These are phyloP conservation scores for Stephanodiscus minutulus DNA, from an alignment of 108 stramenopile species.

Conservation along the genomic window DNA sequence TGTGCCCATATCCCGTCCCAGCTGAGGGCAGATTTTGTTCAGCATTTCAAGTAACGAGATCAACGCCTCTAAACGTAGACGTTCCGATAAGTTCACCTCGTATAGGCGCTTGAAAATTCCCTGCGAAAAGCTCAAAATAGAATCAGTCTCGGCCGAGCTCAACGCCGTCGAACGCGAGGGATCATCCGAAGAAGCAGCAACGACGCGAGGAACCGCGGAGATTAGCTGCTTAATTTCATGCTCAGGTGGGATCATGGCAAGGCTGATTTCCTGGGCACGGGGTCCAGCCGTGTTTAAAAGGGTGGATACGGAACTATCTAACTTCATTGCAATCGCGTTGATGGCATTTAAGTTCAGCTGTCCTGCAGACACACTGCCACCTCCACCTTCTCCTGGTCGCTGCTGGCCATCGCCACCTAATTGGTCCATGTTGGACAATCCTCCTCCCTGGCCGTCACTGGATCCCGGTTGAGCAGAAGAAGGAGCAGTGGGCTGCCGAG, in stretches of 20 bases:
- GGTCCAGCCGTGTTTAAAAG: conserved; percentile 78
- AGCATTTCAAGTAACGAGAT: conserved; percentile 88
- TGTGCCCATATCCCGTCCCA: conserved; percentile 86
- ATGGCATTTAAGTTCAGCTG: conserved; percentile 71
- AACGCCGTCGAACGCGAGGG: conserved; percentile 46
- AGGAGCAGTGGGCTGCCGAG: conserved; percentile 75
- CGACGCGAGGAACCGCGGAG: conserved; percentile 81
- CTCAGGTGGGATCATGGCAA: conserved; percentile 87
- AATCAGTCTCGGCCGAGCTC: conserved; percentile 77
- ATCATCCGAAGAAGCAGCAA: conserved; percentile 57
- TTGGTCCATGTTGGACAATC: conserved; percentile 7
- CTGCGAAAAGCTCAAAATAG: conserved; percentile 90
- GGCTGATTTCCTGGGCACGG: conserved; percentile 82
- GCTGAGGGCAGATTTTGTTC: conserved; percentile 80
- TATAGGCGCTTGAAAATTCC: conserved; percentile 97
- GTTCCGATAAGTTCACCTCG: conserved; percentile 85
- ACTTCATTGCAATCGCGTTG: conserved; percentile 69
- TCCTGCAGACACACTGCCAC: conserved; percentile 36
- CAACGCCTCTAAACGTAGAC: conserved; percentile 85
- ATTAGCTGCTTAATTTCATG: conserved; percentile 92
- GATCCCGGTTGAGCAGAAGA: conserved; percentile 20
- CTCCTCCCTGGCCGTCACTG: conserved; percentile 7
- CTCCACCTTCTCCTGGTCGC: conserved; percentile 11
- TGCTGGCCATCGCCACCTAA: conserved; percentile 19
- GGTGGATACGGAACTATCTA: conserved; percentile 75